Evolutionary conservation across 2,329 filamentous ascomycete species (phyloP).

Genomic region (Keithomyces neogunnii): DNA sequence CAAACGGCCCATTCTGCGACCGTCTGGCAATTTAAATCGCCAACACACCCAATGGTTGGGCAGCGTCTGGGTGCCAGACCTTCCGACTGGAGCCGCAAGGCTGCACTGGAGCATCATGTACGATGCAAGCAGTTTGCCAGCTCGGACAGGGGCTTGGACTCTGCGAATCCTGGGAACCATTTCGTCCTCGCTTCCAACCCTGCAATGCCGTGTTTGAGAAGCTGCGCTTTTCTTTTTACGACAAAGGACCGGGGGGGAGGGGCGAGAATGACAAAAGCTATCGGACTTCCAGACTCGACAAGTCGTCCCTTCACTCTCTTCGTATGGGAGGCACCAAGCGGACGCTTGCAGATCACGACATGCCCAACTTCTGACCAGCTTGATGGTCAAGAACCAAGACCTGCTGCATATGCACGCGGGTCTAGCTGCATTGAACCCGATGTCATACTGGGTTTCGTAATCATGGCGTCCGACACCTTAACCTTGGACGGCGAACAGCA

Average conservation of each 20-base stretch:
- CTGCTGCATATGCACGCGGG: neutral
- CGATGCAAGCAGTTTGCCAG: neutral
- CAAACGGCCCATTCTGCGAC: conserved; percentile 5
- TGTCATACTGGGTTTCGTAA: neutral
- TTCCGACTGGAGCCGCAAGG: neutral
- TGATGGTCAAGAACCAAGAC: neutral
- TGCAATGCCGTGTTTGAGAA: no score
- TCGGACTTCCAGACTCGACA: no score
- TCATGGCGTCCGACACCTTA: neutral
- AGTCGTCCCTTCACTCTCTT: neutral
- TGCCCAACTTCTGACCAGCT: neutral
- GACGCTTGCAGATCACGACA: neutral
- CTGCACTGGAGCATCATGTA: neutral
- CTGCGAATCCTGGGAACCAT: neutral
- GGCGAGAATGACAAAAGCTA: no score
- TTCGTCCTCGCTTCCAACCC: no score
- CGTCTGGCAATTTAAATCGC: conserved; percentile 7
- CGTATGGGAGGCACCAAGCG: neutral
- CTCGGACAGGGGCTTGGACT: neutral
- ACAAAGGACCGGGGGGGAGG: no score
- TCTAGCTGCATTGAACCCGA: neutral
- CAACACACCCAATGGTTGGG: conserved; percentile 7
- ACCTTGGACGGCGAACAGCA: neutral
- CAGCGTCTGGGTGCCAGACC: conserved; percentile 3
- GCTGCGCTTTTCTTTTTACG: no score